These are phyloP conservation scores for Fusarium succisae DNA, from an alignment of 2,329 filamentous ascomycete genomes.

Conservation along the genomic window DNA sequence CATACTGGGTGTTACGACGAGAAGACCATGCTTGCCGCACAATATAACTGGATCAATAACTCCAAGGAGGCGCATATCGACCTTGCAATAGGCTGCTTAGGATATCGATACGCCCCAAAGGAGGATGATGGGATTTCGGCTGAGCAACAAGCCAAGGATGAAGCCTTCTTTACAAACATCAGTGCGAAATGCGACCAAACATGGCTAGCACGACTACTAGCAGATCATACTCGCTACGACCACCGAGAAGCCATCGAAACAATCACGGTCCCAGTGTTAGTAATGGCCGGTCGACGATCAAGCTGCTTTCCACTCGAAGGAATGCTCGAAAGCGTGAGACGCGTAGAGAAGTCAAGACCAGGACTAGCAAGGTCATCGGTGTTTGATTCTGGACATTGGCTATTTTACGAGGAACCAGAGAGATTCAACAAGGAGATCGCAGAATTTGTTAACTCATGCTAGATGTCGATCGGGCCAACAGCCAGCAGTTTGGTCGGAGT, in stretches of 20 bases:
- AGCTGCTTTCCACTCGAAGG: constrained; percentile 42
- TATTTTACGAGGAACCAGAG: constrained; percentile 42
- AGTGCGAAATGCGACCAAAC: constrained; percentile 40
- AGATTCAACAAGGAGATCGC: constrained; percentile 39
- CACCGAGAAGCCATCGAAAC: constrained; percentile 40
- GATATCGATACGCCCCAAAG: constrained; percentile 38
- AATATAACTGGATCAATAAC: constrained; percentile 39
- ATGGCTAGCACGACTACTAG: constrained; percentile 40
- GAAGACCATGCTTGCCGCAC: constrained; percentile 37
- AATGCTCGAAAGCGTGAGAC: constrained; percentile 40
- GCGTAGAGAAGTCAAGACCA: constrained; percentile 30
- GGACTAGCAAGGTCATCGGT: constrained; percentile 35
- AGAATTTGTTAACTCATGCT: constrained; percentile 34
- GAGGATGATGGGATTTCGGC: constrained; percentile 30
- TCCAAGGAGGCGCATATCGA: constrained; percentile 36
- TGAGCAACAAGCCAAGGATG: constrained; percentile 36
- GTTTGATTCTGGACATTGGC: constrained; percentile 42
- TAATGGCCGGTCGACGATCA: constrained; percentile 41
- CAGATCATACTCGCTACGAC: constrained; percentile 42
- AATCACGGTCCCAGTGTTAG: constrained; percentile 39
- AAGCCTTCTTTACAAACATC: constrained; percentile 40
- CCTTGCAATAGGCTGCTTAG: constrained; percentile 38
- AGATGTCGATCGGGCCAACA: background rate
- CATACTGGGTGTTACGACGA: constrained; percentile 42
- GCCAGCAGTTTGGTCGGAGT: background rate